A percentile compares a stretch with the other conserved stretches of the same genome.
Evolutionary conservation across 345 rosid species (phyloP).

Genomic region (Boechera stricta): DNA sequence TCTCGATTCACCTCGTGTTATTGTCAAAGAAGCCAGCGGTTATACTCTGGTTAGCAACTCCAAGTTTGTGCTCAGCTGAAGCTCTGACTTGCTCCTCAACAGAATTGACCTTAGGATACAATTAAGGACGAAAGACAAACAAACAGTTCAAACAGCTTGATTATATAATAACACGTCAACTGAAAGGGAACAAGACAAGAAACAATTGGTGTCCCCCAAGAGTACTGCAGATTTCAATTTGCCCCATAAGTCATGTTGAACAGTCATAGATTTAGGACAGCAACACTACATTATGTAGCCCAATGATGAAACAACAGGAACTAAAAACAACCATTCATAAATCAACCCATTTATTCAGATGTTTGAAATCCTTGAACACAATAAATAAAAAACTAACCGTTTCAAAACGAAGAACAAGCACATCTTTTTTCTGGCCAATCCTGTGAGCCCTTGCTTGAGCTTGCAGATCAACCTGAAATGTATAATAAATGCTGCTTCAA

Average conservation of each 20-base stretch:
- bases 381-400: slow-evolving; percentile 56
- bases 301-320: slow-evolving; percentile 14
- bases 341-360: not conserved
- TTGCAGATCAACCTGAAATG: slow-evolving; percentile 89
- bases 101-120: slow-evolving; percentile 69
- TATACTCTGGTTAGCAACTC: slow-evolving; percentile 98
- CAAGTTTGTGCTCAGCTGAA: slow-evolving; percentile 95
- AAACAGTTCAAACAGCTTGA: slow-evolving; percentile 8
- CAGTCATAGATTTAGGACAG: slow-evolving; percentile 19
- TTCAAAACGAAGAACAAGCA: slow-evolving; percentile 93
- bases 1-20: slow-evolving; percentile 71
- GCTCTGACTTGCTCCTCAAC: slow-evolving; percentile 98
- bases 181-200: slow-evolving; percentile 5
- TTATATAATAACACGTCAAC: not conserved
- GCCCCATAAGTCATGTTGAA: slow-evolving; percentile 9
- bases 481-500: slow-evolving; percentile 2
- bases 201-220: slow-evolving; percentile 6
- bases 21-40: slow-evolving; percentile 98
- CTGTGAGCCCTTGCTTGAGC: slow-evolving; percentile 99
- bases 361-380: not conserved
- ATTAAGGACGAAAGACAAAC: slow-evolving; percentile 1
- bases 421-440: slow-evolving; percentile 97
- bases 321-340: not conserved
- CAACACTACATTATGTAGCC: not conserved
- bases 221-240: not conserved